Evolutionary conservation across 2,329 filamentous ascomycete genomes (phyloP).

Genomic region (Cordyceps javanica): DNA sequence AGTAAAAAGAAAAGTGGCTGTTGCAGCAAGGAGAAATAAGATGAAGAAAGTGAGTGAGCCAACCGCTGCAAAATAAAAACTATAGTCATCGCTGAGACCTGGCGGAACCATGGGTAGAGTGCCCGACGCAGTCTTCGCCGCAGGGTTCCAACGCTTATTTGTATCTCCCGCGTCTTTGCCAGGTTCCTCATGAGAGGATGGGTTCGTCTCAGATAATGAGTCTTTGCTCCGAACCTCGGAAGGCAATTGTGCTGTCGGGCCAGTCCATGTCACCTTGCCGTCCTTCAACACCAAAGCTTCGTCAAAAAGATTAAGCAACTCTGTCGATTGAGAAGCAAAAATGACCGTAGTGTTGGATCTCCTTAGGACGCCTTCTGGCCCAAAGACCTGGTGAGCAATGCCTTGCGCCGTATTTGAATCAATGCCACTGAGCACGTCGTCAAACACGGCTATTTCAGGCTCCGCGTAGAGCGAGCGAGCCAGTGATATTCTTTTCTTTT

Average conservation of each 20-base stretch:
- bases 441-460: slow-evolving; percentile 22
- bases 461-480: slow-evolving; percentile 21
- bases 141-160: not conserved
- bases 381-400: slow-evolving; percentile 8
- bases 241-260: not conserved
- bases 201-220: not conserved
- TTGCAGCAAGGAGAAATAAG: not conserved
- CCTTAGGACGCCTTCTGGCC: not conserved
- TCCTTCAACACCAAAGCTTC: not conserved
- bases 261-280: not conserved
- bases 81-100: not conserved
- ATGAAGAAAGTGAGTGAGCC: not conserved
- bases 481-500: slow-evolving; percentile 25
- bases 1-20: not conserved
- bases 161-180: not conserved
- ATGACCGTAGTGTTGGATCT: not conserved
- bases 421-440: slow-evolving; percentile 27
- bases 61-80: slow-evolving; percentile 5
- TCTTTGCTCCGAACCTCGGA: not conserved
- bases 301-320: not conserved
- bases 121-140: not conserved
- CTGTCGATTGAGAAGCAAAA: not conserved
- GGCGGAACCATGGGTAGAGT: slow-evolving; percentile 3
- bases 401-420: slow-evolving; percentile 24
- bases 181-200: not conserved